Conservation (phyloP, 176 grass and related monocot genomes). For the Eleusine coracana region DNA sequence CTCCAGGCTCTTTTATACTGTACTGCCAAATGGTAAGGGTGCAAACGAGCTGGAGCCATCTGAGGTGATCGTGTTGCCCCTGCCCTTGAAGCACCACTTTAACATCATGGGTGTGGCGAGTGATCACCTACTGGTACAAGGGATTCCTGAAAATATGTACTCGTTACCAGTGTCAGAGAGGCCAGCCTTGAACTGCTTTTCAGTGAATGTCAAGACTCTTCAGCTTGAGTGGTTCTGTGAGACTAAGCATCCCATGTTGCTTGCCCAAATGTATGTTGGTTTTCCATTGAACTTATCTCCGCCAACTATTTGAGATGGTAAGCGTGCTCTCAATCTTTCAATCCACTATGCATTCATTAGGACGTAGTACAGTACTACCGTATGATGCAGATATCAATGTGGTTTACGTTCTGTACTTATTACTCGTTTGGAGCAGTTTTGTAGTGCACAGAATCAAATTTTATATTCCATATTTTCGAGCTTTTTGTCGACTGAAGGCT, state of each 20-base stretch:
- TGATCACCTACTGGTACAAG: not conserved
- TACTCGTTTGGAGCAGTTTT: not conserved
- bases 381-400: not conserved
- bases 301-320: conserved; percentile 14
- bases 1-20: not conserved
- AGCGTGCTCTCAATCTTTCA: not conserved
- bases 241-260: not conserved
- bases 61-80: not conserved
- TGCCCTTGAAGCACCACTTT: not conserved
- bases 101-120: not conserved
- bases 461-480: not conserved
- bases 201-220: not conserved
- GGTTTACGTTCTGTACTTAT: not conserved
- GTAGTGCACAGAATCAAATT: not conserved
- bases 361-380: not conserved
- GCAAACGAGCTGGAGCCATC: not conserved
- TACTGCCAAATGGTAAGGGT: not conserved
- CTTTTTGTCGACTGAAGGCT: no score
- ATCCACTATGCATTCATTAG: not conserved
- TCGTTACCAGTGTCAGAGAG: not conserved
- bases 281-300: not conserved
- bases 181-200: not conserved
- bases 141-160: not conserved
- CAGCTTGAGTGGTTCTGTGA: not conserved
- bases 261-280: not conserved